phyloP scores from a whole-genome alignment of 2,329 filamentous ascomycete genomes.

The Penicillium sp. region DNA sequence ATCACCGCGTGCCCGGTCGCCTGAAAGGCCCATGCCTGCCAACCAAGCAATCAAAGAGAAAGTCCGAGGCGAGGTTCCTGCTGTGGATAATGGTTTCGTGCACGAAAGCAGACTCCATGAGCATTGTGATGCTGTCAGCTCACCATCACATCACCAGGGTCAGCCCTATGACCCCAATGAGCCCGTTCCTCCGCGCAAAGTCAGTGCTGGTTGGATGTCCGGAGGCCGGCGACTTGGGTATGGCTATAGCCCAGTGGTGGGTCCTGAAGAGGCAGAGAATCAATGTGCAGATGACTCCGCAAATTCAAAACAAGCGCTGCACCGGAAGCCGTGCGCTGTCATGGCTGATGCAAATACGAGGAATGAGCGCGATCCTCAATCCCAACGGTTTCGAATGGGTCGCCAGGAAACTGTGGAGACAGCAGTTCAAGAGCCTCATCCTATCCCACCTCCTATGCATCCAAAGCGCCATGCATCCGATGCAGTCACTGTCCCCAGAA shows the following conservation, averaged over 20 bases:
- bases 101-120: conserved; percentile 32
- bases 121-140: conserved; percentile 22
- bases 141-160: not conserved
- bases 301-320: not conserved
- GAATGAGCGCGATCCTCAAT: not conserved
- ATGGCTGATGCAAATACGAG: not conserved
- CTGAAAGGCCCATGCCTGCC: not conserved
- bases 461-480: not conserved
- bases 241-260: conserved; percentile 35
- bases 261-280: conserved; percentile 17
- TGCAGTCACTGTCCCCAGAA: not conserved
- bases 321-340: not conserved
- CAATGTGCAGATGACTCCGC: not conserved
- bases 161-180: conserved; percentile 2
- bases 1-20: conserved; percentile 1
- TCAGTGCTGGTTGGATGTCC: conserved; percentile 43
- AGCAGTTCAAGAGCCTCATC: not conserved
- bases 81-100: not conserved
- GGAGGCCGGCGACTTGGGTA: conserved; percentile 39
- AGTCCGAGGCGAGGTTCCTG: not conserved
- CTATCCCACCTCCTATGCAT: not conserved
- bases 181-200: conserved; percentile 26
- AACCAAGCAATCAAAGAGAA: not conserved
- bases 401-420: not conserved
- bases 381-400: not conserved